Base-by-base conservation (phyloP, 2,329 filamentous ascomycete genomes). In the Gyromitra esculenta region DNA sequence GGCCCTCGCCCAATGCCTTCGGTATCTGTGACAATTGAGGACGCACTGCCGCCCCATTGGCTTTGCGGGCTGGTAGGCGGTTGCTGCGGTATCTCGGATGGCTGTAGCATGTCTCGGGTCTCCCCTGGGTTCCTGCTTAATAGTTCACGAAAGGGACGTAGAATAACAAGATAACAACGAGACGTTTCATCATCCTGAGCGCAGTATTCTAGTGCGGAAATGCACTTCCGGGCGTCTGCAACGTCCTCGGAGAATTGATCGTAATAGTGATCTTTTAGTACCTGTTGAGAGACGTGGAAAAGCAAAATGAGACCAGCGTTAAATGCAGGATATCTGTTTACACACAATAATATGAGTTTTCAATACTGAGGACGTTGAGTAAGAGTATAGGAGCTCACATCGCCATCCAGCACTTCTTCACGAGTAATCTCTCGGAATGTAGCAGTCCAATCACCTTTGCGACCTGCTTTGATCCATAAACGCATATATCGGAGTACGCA, bases 401-500 rank as follows among this genome's bases (percentile, higher is more conserved):
- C 13, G 72, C 72, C 65, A 70, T 75, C 72, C 72, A 75, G 9
- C 65, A 64, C 37, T 75, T 70, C 21, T 48, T 75, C 39, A 59
- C 59, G 6, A 75, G 66, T 35, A 75, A 52, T 37, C 41, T 70
- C 50, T 75, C 72, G 9, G 72, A 75, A 70, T 75, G 66, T 15
- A 75, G 41, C 21, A 75, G 59, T n/a, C 72, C 72, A 65, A 75
- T 65, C 31, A 75, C 59, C 9, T 70, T 75, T n/a, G 72, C 65
- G 35, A 75, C 72, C 43, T 75, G 72, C 31, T 70, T 75, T 50
- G 72, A 75, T 48, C 65, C 72, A 52, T 65, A 75, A 50, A 75
- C 72, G 39, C 72, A 75, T 13, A 65, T 69, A 31, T 65, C 72
- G 31, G 72, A 48, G 13, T 75, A 75, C 59, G 59, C 59, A 70